Evolutionary conservation across 2,329 filamentous ascomycete genomes (phyloP).

Genomic region (Ceratocystiopsis sp.): DNA sequence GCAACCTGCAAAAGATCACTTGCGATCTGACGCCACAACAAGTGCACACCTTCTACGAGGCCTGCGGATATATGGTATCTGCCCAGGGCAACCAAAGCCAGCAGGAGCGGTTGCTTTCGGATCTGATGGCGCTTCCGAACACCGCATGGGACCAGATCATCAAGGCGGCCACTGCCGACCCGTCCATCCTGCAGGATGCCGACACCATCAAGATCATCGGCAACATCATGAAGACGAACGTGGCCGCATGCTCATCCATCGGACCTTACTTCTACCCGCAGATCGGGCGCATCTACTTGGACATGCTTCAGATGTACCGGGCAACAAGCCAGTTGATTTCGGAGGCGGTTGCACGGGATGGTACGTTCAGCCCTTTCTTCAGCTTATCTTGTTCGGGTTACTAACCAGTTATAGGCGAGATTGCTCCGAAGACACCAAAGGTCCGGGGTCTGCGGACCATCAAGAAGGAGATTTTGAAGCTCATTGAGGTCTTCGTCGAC

Average conservation of each 20-base stretch:
- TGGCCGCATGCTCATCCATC: constrained; percentile 93
- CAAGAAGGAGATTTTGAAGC: constrained; percentile 98
- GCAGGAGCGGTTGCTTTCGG: constrained; percentile 78
- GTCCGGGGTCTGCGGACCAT: constrained; percentile 90
- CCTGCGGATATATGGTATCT: constrained; percentile 97
- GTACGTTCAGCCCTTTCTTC: constrained; percentile 20
- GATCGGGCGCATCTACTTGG: constrained; percentile 91
- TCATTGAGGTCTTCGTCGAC: constrained; percentile 95
- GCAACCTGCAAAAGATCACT: constrained; percentile 90
- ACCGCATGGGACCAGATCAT: constrained; percentile 94
- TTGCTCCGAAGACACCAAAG: constrained; percentile 94
- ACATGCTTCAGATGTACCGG: constrained; percentile 98
- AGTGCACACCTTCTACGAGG: constrained; percentile 97
- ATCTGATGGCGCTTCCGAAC: constrained; percentile 89
- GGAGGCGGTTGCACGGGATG: constrained; percentile 72
- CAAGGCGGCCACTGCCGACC: constrained; percentile 66
- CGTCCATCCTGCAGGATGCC: constrained; percentile 70
- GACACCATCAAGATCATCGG: constrained; percentile 98
- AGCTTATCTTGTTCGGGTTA: background rate
- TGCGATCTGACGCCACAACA: constrained; percentile 90
- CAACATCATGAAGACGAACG: constrained; percentile 99
- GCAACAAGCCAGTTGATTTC: constrained; percentile 95
- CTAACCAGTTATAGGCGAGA: constrained; percentile 39
- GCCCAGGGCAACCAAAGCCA: constrained; percentile 90
- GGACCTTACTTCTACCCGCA: constrained; percentile 96